phyloP scores from a whole-genome alignment of 768 basidiomycete species.

The Polyporus arcularius region DNA sequence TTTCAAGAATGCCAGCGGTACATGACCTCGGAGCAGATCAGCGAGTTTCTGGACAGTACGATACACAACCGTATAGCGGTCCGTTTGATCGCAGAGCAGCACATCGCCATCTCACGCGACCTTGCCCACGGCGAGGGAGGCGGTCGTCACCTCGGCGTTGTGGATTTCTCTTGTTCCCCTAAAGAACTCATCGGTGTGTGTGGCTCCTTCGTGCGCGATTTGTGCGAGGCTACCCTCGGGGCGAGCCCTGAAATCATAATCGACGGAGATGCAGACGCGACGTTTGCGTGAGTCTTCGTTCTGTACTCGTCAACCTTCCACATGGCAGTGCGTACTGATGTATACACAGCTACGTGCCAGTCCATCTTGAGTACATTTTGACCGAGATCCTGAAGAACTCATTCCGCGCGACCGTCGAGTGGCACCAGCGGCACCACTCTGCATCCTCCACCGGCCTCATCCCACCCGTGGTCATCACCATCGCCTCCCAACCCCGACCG shows the following conservation, averaged over 20 bases:
- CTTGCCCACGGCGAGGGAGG: constrained; percentile 43
- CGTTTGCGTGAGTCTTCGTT: constrained; percentile 67
- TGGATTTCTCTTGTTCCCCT: constrained; percentile 74
- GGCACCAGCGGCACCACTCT: constrained; percentile 46
- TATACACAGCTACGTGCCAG: constrained; percentile 71
- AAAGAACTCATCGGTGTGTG: constrained; percentile 76
- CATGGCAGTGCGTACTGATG: background rate
- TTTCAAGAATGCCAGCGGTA: constrained; percentile 87
- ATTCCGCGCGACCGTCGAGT: constrained; percentile 86
- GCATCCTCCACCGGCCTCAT: constrained; percentile 35
- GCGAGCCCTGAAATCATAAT: constrained; percentile 64
- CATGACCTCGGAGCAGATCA: constrained; percentile 79
- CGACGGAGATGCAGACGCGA: constrained; percentile 69
- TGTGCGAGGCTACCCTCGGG: constrained; percentile 86
- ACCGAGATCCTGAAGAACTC: constrained; percentile 92
- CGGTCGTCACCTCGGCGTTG: constrained; percentile 62
- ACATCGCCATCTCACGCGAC: constrained; percentile 79
- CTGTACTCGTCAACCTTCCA: background rate
- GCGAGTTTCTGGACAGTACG: constrained; percentile 77
- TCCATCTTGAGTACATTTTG: constrained; percentile 88
- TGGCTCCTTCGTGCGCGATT: constrained; percentile 77
- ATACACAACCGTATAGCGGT: constrained; percentile 88
- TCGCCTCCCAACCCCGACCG: constrained; percentile 53
- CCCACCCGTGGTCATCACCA: constrained; percentile 70
- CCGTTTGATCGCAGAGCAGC: constrained; percentile 88